phyloP scores from a whole-genome alignment of 352 stramenopile species.

The Porosira glacialis region DNA sequence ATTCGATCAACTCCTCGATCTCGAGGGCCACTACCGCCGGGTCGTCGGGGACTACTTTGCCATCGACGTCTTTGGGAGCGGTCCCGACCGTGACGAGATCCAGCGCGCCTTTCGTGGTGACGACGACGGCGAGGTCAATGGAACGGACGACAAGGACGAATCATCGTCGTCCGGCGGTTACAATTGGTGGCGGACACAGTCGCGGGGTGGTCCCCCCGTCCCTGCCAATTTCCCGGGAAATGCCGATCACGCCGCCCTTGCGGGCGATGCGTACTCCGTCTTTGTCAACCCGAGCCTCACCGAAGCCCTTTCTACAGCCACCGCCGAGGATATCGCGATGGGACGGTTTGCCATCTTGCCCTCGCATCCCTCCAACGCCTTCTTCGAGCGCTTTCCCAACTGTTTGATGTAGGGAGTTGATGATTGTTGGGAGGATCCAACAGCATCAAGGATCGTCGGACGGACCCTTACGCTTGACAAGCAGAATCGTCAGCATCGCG shows the following conservation, averaged over 20 bases:
- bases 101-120: slow-evolving; percentile 49
- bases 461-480: too few relatives aligned
- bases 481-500: too few relatives aligned
- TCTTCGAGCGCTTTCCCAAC: slow-evolving; percentile 85
- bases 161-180: too few relatives aligned
- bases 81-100: slow-evolving; percentile 78
- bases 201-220: too few relatives aligned
- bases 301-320: slow-evolving; percentile 85
- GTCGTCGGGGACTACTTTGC: slow-evolving; percentile 64
- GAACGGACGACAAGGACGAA: too few relatives aligned
- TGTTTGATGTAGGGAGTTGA: too few relatives aligned
- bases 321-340: slow-evolving; percentile 85
- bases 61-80: slow-evolving; percentile 81
- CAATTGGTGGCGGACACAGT: too few relatives aligned
- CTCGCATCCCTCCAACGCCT: slow-evolving; percentile 84
- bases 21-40: slow-evolving; percentile 62
- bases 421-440: too few relatives aligned
- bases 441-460: too few relatives aligned
- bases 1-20: slow-evolving; percentile 78
- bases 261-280: slow-evolving; percentile 68
- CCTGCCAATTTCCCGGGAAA: too few relatives aligned
- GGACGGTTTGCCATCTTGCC: slow-evolving; percentile 84
- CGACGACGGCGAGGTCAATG: too few relatives aligned
- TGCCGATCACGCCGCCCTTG: slow-evolving; percentile 71
- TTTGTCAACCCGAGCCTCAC: slow-evolving; percentile 85